phyloP scores from a whole-genome alignment of 306 rosid species.

The Cucumis cinereus region DNA sequence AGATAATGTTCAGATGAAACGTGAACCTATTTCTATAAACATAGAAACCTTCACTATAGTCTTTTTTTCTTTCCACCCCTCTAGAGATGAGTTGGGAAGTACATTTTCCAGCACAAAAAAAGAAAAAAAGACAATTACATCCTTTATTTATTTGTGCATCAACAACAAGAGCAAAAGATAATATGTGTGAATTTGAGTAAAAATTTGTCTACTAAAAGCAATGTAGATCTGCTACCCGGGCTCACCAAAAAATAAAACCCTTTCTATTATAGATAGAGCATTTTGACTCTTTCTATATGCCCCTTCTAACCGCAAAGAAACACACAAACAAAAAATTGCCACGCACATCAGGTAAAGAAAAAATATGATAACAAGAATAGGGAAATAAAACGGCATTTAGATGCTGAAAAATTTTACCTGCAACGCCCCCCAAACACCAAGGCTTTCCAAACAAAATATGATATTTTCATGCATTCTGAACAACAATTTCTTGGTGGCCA shows the following conservation, averaged over 20 bases:
- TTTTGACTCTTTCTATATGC: not conserved
- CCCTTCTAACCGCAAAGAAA: not conserved
- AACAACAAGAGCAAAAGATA: not conserved
- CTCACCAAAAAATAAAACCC: not conserved
- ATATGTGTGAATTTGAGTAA: not conserved
- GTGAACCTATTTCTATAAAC: not conserved
- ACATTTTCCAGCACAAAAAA: not conserved
- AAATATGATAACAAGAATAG: not conserved
- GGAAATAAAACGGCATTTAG: constrained; percentile 10
- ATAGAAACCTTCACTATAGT: not conserved
- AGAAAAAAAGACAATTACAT: not conserved
- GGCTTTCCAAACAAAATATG: constrained; percentile 47
- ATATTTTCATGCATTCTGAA: constrained; percentile 64
- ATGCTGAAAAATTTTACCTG: constrained; percentile 37
- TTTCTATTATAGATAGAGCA: not conserved
- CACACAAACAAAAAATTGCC: not conserved
- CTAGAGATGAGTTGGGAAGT: not conserved
- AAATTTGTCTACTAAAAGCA: not conserved
- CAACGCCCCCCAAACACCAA: constrained; percentile 82
- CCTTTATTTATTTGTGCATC: not conserved
- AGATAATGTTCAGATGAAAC: no score
- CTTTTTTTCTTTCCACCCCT: not conserved
- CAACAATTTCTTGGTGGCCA: constrained; percentile 48
- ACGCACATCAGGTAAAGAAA: not conserved
- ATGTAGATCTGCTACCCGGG: not conserved